These are phyloP conservation scores for Cercospora sp. DNA, from an alignment of 2,329 filamentous ascomycete genomes.

Conservation along the genomic window DNA sequence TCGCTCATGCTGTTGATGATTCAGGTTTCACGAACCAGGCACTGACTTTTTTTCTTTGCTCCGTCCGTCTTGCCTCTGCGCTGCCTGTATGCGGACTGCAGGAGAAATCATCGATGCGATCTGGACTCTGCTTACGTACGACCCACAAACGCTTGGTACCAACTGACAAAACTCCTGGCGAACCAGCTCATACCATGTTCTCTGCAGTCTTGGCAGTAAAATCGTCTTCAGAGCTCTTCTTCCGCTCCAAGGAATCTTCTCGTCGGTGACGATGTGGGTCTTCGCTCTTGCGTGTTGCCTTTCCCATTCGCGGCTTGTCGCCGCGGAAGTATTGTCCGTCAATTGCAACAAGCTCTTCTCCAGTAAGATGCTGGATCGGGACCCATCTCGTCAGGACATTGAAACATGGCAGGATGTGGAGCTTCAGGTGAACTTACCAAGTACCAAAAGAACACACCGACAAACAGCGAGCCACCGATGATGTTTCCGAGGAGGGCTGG, in stretches of 20 bases:
- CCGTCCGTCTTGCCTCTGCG: neutral
- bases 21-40: neutral
- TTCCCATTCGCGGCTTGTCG: constrained; percentile 17
- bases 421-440: constrained; percentile 31
- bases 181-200: constrained; percentile 18
- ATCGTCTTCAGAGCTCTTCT: constrained; percentile 16
- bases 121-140: neutral
- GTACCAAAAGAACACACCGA: constrained; percentile 54
- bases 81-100: neutral
- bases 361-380: constrained; percentile 16
- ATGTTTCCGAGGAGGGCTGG: constrained; percentile 56
- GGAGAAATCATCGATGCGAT: neutral
- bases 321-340: constrained; percentile 20
- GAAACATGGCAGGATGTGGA: neutral
- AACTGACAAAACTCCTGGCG: neutral
- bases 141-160: neutral
- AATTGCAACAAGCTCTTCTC: constrained; percentile 19
- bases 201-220: constrained; percentile 2
- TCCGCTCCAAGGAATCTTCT: constrained; percentile 15
- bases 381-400: neutral
- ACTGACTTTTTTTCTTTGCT: neutral
- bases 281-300: constrained; percentile 1
- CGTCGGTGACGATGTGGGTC: constrained; percentile 2
- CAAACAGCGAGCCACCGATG: constrained; percentile 55
- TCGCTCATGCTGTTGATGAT: neutral